Base-by-base conservation (phyloP, 116 monocot species). In the Posidonia oceanica region DNA sequence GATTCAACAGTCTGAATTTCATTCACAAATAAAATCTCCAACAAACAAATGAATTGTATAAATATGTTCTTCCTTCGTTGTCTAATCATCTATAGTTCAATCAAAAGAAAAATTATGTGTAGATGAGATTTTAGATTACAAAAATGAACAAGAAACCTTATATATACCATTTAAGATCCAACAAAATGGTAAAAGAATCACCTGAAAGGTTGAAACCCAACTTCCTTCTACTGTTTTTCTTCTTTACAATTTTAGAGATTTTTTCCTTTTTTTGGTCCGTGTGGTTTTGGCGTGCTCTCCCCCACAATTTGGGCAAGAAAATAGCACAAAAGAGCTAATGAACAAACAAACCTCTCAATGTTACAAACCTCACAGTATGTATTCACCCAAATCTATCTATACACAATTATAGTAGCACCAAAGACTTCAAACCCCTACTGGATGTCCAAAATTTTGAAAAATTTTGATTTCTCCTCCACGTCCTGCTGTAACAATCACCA, bases 391-490 rank as follows among this genome's bases (percentile, higher is more conserved):
- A 67, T 4, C 48, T 51, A 67, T 69, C 57, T 70, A 58, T 39
- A 58, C 39, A 39, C 70, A 57, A 70, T 58, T 23, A 8, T n/a
- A 38, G 57, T 14, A 36, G 37, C 57, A 70, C 17, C 23, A 58
- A 54, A 54, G 21, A 15, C 21, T 4, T 78, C 69, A 85, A 68
- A 74, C 41, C 40, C 76, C 71, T 36, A 74, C 67, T 4, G 82
- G 86, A 40, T 75, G 69, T 41, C 82, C 86, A 52, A 82, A 86
- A 75, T 83, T 86, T 59, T 86, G 86, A 64, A 75, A 86, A 48
- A 68, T 59, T 77, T 71, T 77, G 64, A 86, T 80, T n/a, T 86
- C 80, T 5, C 86, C 86, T 7, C 75, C 75, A 18, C 77, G 77
- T 12, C 86, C 74, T 7, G 86, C 86, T 3, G 86, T 78, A 15